Conservation (phyloP, 108 stramenopile species). For the Cyclotella cryptica region DNA sequence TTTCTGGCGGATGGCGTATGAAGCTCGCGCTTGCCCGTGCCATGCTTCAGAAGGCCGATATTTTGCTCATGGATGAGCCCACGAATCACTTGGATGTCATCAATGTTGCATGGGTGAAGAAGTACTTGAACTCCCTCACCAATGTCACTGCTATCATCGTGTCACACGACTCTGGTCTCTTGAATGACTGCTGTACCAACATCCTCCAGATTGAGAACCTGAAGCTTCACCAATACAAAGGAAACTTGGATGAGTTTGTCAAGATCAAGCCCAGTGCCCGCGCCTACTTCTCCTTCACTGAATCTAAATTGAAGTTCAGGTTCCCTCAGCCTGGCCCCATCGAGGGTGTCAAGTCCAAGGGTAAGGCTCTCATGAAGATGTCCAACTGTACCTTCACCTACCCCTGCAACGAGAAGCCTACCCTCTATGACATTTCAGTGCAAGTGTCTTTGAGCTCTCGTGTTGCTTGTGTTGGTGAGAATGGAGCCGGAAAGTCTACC, state of each 20-base stretch:
- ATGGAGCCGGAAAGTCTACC: constrained; percentile 99
- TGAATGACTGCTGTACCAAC: constrained; percentile 99
- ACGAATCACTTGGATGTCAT: constrained; percentile 99
- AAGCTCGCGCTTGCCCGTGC: constrained; percentile 99
- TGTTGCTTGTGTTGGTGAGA: constrained; percentile 99
- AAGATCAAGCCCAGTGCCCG: constrained; percentile 96
- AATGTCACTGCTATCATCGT: constrained; percentile 98
- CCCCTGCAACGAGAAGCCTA: constrained; percentile 93
- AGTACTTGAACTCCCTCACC: constrained; percentile 96
- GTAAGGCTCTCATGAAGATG: constrained; percentile 99
- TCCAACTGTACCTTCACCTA: constrained; percentile 97
- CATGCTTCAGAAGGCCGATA: constrained; percentile 99
- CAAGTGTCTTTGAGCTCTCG: constrained; percentile 98
- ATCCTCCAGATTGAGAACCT: constrained; percentile 98
- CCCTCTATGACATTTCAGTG: constrained; percentile 95
- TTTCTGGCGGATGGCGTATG: constrained; percentile 99
- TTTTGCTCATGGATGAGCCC: constrained; percentile 98
- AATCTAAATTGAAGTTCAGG: constrained; percentile 94
- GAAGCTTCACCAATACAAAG: constrained; percentile 97
- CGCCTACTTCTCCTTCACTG: constrained; percentile 95
- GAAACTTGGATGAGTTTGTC: constrained; percentile 99
- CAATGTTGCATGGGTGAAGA: constrained; percentile 99
- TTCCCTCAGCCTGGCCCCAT: constrained; percentile 98
- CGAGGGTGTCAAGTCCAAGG: constrained; percentile 99
- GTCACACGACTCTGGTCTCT: constrained; percentile 98